phyloP scores from a whole-genome alignment of 192 early-diverging fungal genomes.

The Linnemannia elongata region DNA sequence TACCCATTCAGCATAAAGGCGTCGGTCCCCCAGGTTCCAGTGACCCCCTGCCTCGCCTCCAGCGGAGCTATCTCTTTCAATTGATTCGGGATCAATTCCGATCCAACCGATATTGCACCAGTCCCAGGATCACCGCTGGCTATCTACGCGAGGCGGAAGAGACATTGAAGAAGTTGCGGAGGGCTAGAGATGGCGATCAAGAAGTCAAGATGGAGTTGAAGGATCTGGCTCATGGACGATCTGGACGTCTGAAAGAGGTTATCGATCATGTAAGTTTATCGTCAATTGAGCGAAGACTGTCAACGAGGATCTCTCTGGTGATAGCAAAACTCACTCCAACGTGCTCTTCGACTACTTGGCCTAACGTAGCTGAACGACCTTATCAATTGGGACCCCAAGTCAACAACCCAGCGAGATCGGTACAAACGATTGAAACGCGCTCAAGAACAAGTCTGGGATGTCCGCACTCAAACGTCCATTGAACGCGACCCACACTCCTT shows the following conservation, averaged over 20 bases:
- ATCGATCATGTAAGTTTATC: conserved; percentile 40
- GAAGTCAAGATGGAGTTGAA: conserved; percentile 30
- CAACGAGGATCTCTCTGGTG: background rate
- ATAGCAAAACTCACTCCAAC: background rate
- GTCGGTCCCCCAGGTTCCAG: conserved; percentile 31
- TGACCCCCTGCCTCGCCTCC: conserved; percentile 14
- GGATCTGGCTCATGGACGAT: conserved; percentile 46
- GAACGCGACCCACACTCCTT: conserved; percentile 18
- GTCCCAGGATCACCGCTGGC: conserved; percentile 28
- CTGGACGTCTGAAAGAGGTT: conserved; percentile 55
- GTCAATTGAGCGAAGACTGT: background rate
- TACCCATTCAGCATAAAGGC: conserved; percentile 26
- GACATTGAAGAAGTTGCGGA: conserved; percentile 14
- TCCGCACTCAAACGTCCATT: conserved; percentile 30
- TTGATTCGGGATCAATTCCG: conserved; percentile 51
- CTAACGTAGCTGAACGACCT: conserved; percentile 16
- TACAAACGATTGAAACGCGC: conserved; percentile 37
- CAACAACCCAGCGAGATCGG: conserved; percentile 31
- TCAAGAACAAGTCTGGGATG: conserved; percentile 54
- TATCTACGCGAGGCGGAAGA: conserved; percentile 49
- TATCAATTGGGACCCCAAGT: conserved; percentile 25
- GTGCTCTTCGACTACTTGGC: background rate
- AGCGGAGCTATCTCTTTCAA: conserved; percentile 44
- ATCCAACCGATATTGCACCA: conserved; percentile 47
- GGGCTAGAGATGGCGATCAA: conserved; percentile 37